phyloP scores from a whole-genome alignment of 768 basidiomycete genomes.

The Russula abietina region DNA sequence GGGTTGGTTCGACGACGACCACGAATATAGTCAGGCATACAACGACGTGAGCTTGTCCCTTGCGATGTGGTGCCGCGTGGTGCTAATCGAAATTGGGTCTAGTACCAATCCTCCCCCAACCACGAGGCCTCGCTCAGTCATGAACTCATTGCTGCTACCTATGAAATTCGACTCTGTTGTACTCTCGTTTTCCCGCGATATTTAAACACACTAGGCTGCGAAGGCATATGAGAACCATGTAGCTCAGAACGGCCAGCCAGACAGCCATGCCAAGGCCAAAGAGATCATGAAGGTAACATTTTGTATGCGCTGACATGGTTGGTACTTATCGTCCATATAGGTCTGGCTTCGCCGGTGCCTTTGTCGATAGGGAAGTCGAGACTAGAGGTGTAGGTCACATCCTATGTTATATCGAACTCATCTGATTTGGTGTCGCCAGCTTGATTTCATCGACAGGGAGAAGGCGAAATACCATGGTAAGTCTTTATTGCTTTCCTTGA shows the following conservation, averaged over 20 bases:
- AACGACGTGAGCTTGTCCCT: too few species aligned
- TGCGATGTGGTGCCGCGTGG: too few species aligned
- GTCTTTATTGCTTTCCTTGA: neutral
- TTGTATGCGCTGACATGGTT: neutral
- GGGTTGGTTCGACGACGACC: too few species aligned
- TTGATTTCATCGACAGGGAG: conserved; percentile 42
- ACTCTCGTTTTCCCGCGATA: too few species aligned
- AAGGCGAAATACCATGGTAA: conserved; percentile 39
- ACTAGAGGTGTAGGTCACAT: conserved; percentile 44
- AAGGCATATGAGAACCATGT: too few species aligned
- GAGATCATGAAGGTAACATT: conserved; percentile 39
- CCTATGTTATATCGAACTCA: neutral
- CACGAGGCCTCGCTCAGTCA: too few species aligned
- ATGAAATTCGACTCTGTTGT: too few species aligned
- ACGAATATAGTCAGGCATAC: too few species aligned
- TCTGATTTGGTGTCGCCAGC: conserved; percentile 26
- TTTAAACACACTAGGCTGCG: too few species aligned
- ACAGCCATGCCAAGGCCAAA: conserved; percentile 51
- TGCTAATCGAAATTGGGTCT: too few species aligned
- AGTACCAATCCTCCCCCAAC: too few species aligned
- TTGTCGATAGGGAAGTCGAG: conserved; percentile 52
- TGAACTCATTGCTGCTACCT: too few species aligned
- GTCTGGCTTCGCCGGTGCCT: conserved; percentile 49
- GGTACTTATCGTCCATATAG: conserved; percentile 28
- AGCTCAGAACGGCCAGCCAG: conserved; percentile 43